phyloP scores from a whole-genome alignment of 345 rosid species.

The Ceriops zippeliana region DNA sequence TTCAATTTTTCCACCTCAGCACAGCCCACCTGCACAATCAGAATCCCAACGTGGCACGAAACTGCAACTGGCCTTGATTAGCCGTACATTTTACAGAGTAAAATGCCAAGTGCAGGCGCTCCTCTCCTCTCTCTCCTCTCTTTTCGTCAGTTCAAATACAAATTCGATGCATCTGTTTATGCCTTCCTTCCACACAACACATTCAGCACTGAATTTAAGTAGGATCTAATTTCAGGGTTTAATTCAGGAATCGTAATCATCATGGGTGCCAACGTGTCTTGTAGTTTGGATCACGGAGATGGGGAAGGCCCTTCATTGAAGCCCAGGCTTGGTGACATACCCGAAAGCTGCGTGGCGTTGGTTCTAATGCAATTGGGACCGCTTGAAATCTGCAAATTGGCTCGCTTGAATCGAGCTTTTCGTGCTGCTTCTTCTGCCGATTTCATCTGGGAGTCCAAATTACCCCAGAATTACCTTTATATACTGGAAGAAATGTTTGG shows the following conservation, averaged over 20 bases:
- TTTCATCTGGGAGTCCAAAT: conserved; percentile 35
- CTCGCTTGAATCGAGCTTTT: conserved; percentile 30
- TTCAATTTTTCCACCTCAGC: background rate
- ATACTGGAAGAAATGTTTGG: conserved; percentile 15
- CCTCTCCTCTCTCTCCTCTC: no score
- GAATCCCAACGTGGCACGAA: no score
- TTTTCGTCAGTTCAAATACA: no score
- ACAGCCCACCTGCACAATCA: background rate
- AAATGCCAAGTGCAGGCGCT: no score
- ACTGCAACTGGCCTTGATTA: no score
- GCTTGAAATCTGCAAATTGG: conserved; percentile 33
- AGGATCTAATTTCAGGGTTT: background rate
- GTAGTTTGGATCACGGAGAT: background rate
- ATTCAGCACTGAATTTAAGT: background rate
- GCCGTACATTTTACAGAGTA: background rate
- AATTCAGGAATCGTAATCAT: background rate
- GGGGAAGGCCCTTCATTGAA: conserved; percentile 8
- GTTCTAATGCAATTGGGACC: conserved; percentile 30
- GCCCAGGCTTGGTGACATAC: conserved; percentile 33
- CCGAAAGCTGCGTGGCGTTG: conserved; percentile 32
- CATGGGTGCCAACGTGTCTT: conserved; percentile 13
- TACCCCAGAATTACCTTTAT: conserved; percentile 31
- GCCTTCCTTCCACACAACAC: background rate
- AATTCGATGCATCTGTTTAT: no score
- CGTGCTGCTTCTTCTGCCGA: conserved; percentile 36